Evolutionary conservation across 352 stramenopile genomes (phyloP).

Genomic region (Phytophthora agathidicida): DNA sequence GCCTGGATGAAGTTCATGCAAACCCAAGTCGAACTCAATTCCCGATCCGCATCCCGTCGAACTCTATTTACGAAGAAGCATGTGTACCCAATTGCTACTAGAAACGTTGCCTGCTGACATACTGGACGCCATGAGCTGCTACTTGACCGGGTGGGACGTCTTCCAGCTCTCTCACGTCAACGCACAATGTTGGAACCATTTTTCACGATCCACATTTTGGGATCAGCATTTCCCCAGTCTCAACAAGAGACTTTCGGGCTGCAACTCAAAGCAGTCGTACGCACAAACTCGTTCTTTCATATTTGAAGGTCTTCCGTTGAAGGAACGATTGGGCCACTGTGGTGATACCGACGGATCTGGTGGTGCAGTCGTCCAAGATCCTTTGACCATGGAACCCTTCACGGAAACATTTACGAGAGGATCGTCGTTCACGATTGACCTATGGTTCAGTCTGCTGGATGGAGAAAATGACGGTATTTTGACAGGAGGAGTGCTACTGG

Average conservation of each 20-base stretch:
- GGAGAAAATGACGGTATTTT: slow-evolving; percentile 11
- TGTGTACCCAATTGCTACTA: not conserved
- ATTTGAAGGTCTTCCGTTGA: slow-evolving; percentile 11
- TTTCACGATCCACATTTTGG: slow-evolving; percentile 2
- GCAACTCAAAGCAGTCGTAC: slow-evolving; percentile 3
- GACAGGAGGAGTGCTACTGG: slow-evolving; percentile 8
- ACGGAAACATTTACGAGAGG: not conserved
- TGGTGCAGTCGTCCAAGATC: slow-evolving; percentile 3
- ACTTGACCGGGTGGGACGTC: slow-evolving; percentile 11
- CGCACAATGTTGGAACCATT: not conserved
- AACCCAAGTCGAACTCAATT: not conserved
- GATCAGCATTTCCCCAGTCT: not conserved
- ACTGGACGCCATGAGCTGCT: slow-evolving; percentile 9
- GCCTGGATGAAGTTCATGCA: too few relatives aligned
- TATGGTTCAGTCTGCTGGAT: slow-evolving; percentile 19
- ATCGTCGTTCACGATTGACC: slow-evolving; percentile 11
- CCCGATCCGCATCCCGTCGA: not conserved
- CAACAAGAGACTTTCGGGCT: not conserved
- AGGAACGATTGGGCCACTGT: slow-evolving; percentile 8
- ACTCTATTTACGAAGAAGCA: not conserved
- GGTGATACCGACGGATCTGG: slow-evolving; percentile 5
- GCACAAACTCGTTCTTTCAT: slow-evolving; percentile 3
- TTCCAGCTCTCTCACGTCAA: slow-evolving; percentile 14
- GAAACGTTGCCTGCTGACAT: not conserved
- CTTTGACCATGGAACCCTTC: not conserved